Evolutionary conservation across 345 rosid species (phyloP), one percentile per base, ranked within the genome.

Genomic region (Gossypium raimondii): DNA sequence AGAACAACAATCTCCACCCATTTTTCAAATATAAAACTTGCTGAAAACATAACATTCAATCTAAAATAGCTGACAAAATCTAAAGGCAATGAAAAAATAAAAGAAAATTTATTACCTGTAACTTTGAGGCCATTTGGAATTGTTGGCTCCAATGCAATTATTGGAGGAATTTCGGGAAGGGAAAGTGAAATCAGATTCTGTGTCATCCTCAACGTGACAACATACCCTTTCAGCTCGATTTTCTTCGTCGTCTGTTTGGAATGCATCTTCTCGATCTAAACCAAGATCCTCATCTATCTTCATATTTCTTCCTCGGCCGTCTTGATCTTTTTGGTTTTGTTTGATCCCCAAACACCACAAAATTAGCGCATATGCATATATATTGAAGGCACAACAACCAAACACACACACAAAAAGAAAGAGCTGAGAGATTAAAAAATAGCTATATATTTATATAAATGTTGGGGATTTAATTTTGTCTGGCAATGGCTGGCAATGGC

Each of bases 221-320:
- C 86, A 85, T 38, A 73, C 75, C 61, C 83, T 80, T 29, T 87
- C 88, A 2, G 94, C 97, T 72, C 79, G 90, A 50, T 66, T 66
- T 66, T 45, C 70, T 66, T 66, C 70, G 22, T 66, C 98, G 59
- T 94, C 97, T 0, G 93, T 90, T 17, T 82, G 86, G 75, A 89
- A 86, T 4, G 85, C 90, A 68, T 86, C 91, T 56, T 83, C 92
- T 7, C 91, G 88, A 70, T 87, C 88, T 14, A 73, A 89, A 48
- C 89, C 81, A 43, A 89, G 76, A 75, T 16, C 61, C 52, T 59
- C 61, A 3, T 57, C 61, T 9, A 57, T 57, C 61, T 57, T 57
- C 61, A 57, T 57, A 22, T 57, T 22, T 20, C 11, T 22, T 11
- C 61, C 20, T 11, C 38, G 7, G 41, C 41, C 41, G 41, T 34